phyloP scores from a whole-genome alignment of 176 grass and related monocot genomes.

The Oryza glaberrima region DNA sequence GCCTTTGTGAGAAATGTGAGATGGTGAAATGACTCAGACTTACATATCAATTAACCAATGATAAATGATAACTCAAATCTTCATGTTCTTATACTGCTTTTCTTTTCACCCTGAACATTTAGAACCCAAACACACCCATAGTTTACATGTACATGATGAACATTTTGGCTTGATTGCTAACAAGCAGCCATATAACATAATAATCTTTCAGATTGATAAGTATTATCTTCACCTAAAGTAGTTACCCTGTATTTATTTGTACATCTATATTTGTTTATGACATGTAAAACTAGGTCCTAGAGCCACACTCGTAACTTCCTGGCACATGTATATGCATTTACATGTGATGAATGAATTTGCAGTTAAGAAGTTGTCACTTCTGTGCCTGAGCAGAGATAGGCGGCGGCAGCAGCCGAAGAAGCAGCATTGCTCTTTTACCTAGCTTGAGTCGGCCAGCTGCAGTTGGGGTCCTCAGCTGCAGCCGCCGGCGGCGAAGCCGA shows the following conservation, averaged over 20 bases:
- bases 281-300: background rate
- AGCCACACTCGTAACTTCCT: background rate
- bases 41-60: background rate
- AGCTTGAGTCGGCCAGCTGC: background rate
- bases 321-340: background rate
- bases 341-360: conserved; percentile 11
- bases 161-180: background rate
- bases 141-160: conserved; percentile 5
- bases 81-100: background rate
- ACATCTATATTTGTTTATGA: background rate
- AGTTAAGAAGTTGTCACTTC: background rate
- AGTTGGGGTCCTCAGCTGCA: conserved; percentile 56
- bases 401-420: background rate
- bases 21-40: background rate
- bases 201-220: background rate
- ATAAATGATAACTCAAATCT: background rate
- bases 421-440: conserved; percentile 26
- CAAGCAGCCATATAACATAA: background rate
- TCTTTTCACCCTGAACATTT: background rate
- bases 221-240: conserved; percentile 3
- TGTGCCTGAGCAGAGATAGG: background rate
- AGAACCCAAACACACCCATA: background rate
- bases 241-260: background rate
- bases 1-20: too few species aligned
- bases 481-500: conserved; percentile 72